phyloP scores from a whole-genome alignment of 345 rosid species.

The Moringa oleifera region DNA sequence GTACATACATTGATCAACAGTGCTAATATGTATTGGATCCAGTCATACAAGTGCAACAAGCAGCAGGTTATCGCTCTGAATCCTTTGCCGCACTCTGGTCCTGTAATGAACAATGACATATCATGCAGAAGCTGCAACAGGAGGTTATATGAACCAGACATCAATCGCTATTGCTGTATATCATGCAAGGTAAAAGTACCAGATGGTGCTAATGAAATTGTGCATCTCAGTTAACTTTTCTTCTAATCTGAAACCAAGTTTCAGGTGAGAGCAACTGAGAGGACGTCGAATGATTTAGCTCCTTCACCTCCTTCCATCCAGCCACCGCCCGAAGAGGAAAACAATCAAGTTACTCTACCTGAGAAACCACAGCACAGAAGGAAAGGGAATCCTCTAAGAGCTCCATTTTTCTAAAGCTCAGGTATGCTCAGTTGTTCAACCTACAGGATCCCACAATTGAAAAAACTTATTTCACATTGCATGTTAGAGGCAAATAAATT shows the following conservation, averaged over 20 bases:
- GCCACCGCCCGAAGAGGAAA: background rate
- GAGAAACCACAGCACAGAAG: background rate
- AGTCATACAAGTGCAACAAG: conserved; percentile 48
- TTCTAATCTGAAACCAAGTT: background rate
- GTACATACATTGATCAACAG: no score
- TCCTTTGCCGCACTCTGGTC: conserved; percentile 41
- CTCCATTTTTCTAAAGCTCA: background rate
- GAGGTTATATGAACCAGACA: conserved; percentile 28
- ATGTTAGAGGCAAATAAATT: no score
- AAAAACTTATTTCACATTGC: no score
- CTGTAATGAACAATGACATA: conserved; percentile 2
- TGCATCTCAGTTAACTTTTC: background rate
- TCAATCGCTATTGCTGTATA: conserved; percentile 33
- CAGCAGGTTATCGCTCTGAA: conserved; percentile 30
- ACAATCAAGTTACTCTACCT: background rate
- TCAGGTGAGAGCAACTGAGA: background rate
- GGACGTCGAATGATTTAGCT: background rate
- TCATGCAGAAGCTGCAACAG: conserved; percentile 30
- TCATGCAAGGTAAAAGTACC: conserved; percentile 34
- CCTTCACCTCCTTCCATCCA: background rate
- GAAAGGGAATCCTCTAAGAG: conserved; percentile 1
- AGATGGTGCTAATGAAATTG: no score
- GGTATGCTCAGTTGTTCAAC: no score
- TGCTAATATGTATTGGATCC: no score
- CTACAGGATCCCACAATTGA: no score